A percentile compares a stretch with the other conserved stretches of the same genome.
These are phyloP conservation scores for Adansonia madagascariensis DNA, from an alignment of 441 rosid species.

Conservation along the genomic window DNA sequence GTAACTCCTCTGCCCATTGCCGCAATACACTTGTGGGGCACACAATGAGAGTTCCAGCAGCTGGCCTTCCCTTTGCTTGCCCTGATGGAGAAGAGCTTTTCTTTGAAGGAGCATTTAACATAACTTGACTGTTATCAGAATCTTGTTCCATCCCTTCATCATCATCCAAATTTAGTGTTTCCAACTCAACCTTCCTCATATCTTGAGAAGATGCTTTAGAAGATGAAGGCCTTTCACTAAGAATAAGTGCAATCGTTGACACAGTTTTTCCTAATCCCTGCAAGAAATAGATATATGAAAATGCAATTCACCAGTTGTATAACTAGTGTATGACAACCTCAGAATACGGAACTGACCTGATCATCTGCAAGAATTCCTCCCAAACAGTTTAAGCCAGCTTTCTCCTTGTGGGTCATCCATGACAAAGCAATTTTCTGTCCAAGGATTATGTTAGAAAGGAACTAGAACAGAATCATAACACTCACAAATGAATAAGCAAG, in stretches of 20 bases:
- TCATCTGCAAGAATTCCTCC: slow-evolving; percentile 99
- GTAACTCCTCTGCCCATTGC: slow-evolving; percentile 91
- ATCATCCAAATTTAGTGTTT: slow-evolving; percentile 72
- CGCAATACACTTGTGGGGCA: slow-evolving; percentile 99
- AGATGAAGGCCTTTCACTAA: slow-evolving; percentile 76
- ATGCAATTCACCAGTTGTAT: not conserved
- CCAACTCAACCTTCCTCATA: slow-evolving; percentile 50
- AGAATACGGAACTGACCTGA: slow-evolving; percentile 60
- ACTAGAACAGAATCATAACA: slow-evolving; percentile 1
- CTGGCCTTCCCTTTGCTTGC: slow-evolving; percentile 71
- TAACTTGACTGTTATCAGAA: slow-evolving; percentile 36
- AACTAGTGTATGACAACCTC: slow-evolving; percentile 30
- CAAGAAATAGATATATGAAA: slow-evolving; percentile 31
- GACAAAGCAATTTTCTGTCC: slow-evolving; percentile 93
- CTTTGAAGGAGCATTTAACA: slow-evolving; percentile 28
- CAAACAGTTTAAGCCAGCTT: slow-evolving; percentile 60
- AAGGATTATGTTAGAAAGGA: slow-evolving; percentile 27
- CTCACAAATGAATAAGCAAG: slow-evolving; percentile 9
- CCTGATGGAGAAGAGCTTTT: slow-evolving; percentile 36
- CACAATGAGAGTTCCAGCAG: slow-evolving; percentile 95
- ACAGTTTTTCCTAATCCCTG: slow-evolving; percentile 97
- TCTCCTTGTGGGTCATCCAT: slow-evolving; percentile 96
- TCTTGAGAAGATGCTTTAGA: slow-evolving; percentile 41
- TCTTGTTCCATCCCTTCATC: slow-evolving; percentile 42
- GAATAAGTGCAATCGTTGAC: slow-evolving; percentile 92